Evolutionary conservation across 192 early-diverging fungal genomes (phyloP).

Genomic region (Backusella mclennaniae): DNA sequence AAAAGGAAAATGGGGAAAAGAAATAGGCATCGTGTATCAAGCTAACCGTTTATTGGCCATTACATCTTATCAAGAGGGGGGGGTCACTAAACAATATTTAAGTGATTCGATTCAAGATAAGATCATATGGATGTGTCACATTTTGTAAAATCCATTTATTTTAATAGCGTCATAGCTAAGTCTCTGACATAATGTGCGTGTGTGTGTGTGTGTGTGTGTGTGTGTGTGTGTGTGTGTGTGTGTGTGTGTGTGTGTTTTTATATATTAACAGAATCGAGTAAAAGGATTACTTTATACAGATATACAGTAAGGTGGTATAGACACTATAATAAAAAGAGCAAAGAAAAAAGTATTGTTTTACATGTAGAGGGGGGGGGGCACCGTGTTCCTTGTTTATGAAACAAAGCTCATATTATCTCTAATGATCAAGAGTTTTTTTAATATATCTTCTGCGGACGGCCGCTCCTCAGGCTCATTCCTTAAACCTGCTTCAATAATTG

Average conservation of each 20-base stretch:
- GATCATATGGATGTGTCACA: conserved; percentile 3
- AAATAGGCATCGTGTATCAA: neutral
- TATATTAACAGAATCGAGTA: no score
- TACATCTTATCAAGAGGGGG: neutral
- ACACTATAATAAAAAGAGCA: no score
- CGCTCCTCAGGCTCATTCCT: neutral
- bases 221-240: neutral
- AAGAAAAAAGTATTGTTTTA: neutral
- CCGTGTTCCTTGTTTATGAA: neutral
- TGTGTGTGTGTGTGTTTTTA: neutral
- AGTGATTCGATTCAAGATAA: neutral
- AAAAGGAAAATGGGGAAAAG: neutral
- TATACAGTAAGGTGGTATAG: no score
- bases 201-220: neutral
- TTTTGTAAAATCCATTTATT: neutral
- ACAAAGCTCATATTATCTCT: neutral
- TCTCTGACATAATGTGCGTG: neutral
- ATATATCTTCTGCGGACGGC: neutral
- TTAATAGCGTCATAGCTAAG: neutral
- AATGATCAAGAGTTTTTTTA: neutral
- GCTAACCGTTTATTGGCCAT: neutral
- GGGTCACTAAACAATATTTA: neutral
- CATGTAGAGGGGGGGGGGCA: neutral
- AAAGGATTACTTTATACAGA: no score
- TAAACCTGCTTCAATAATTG: neutral